Conservation (phyloP, 148 eudicot genomes). For the Tetragonia tetragonoides region DNA sequence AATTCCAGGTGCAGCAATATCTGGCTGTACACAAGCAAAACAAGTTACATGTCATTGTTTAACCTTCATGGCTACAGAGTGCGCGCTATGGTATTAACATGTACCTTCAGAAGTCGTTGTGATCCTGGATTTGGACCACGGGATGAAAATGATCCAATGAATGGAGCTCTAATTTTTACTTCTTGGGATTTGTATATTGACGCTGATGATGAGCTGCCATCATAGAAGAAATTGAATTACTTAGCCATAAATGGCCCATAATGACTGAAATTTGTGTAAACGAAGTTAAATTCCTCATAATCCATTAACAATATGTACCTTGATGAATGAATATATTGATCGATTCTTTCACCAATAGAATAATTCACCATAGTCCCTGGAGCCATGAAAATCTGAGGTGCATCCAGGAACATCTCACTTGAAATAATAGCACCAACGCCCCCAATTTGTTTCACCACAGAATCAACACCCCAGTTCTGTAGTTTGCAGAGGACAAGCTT, state of each 20-base stretch:
- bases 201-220: conserved; percentile 62
- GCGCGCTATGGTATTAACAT: neutral
- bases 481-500: conserved; percentile 69
- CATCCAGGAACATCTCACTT: conserved; percentile 49
- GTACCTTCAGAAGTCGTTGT: conserved; percentile 72
- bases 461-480: conserved; percentile 58
- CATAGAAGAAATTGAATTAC: conserved; percentile 8
- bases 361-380: conserved; percentile 62
- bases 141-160: conserved; percentile 75
- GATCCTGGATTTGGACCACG: conserved; percentile 86
- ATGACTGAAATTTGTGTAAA: neutral
- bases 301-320: conserved; percentile 35
- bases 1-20: conserved; percentile 85
- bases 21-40: conserved; percentile 53
- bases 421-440: conserved; percentile 67
- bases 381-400: conserved; percentile 72
- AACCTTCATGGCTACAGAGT: neutral
- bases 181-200: conserved; percentile 57
- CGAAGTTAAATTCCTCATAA: neutral
- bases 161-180: conserved; percentile 60
- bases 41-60: neutral
- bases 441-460: conserved; percentile 67
- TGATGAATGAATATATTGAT: conserved; percentile 50
- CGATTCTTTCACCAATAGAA: conserved; percentile 40
- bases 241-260: too few relatives aligned